These are phyloP conservation scores for Suhomyces bribrorum DNA, from an alignment of 1,139 yeast genomes.

Conservation along the genomic window DNA sequence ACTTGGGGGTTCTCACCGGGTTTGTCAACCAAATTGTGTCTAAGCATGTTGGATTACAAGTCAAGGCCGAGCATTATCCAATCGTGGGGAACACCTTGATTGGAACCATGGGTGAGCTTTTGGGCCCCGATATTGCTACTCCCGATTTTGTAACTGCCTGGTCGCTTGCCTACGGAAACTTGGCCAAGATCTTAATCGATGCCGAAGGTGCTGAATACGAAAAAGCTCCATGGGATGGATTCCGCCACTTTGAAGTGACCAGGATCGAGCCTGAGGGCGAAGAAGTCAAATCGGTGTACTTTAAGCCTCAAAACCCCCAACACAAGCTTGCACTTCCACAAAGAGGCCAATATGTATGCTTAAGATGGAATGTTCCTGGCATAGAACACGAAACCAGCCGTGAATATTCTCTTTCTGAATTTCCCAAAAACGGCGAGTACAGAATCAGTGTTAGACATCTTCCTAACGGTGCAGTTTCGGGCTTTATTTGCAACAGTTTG, in stretches of 20 bases:
- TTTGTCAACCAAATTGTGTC: conserved; percentile 63
- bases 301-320: conserved; percentile 49
- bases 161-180: conserved; percentile 62
- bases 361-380: conserved; percentile 40
- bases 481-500: conserved; percentile 49
- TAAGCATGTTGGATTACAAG: conserved; percentile 66
- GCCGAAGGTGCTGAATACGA: conserved; percentile 53
- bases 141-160: conserved; percentile 63
- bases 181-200: conserved; percentile 61
- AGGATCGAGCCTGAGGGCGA: conserved; percentile 45
- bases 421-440: conserved; percentile 35
- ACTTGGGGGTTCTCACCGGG: conserved; percentile 51
- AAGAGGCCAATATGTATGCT: conserved; percentile 65
- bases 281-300: conserved; percentile 53
- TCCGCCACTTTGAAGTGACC: conserved; percentile 52
- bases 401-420: conserved; percentile 53
- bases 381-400: conserved; percentile 39
- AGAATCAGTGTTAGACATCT: conserved; percentile 57
- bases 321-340: conserved; percentile 32
- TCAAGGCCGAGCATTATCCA: conserved; percentile 64
- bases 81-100: conserved; percentile 61
- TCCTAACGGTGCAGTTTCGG: conserved; percentile 51
- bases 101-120: conserved; percentile 52
- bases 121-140: conserved; percentile 60
- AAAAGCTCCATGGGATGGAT: conserved; percentile 54